A percentile compares a stretch with the other conserved stretches of the same genome.
Conservation (phyloP, 2,329 filamentous ascomycete species). For the Aspergillus felis region DNA sequence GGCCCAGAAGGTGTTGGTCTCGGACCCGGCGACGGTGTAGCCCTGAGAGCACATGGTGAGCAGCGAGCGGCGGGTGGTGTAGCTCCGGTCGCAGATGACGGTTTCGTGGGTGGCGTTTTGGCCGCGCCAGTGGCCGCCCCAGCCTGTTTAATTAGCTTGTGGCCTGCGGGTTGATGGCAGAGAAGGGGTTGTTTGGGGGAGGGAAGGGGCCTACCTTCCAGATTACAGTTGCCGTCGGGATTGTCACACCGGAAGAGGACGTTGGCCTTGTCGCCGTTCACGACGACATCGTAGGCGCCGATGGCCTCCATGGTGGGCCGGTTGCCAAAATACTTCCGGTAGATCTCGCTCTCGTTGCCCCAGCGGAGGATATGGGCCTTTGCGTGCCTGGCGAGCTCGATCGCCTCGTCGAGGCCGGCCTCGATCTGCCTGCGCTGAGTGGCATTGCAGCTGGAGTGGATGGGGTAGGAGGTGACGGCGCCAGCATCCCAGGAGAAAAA, state of each 20-base stretch:
- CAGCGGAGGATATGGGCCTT: slow-evolving; percentile 51
- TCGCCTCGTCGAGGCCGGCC: slow-evolving; percentile 55
- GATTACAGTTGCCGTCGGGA: slow-evolving; percentile 59
- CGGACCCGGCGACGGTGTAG: slow-evolving; percentile 56
- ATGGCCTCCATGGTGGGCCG: slow-evolving; percentile 54
- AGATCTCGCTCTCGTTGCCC: slow-evolving; percentile 56
- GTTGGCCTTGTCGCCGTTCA: slow-evolving; percentile 53
- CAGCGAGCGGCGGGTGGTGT: slow-evolving; percentile 54
- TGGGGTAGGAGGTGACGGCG: slow-evolving; percentile 42
- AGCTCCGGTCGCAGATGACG: slow-evolving; percentile 65
- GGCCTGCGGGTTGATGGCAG: too few relatives aligned
- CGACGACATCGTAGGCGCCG: slow-evolving; percentile 61
- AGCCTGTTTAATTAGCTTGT: slow-evolving; percentile 47
- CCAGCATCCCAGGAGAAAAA: slow-evolving; percentile 31
- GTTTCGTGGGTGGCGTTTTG: slow-evolving; percentile 62
- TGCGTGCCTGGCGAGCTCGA: slow-evolving; percentile 57
- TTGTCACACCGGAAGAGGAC: slow-evolving; percentile 67
- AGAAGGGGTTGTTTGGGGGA: too few relatives aligned
- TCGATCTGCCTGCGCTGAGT: slow-evolving; percentile 57
- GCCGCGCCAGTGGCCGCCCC: slow-evolving; percentile 66
- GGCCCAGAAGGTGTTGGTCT: slow-evolving; percentile 62
- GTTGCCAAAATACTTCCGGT: slow-evolving; percentile 64
- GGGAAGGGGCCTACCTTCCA: slow-evolving; percentile 37
- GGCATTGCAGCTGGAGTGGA: slow-evolving; percentile 64
- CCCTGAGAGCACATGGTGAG: slow-evolving; percentile 59